Base-by-base conservation (phyloP, 257 asterid genomes). In the Fraxinus americana region DNA sequence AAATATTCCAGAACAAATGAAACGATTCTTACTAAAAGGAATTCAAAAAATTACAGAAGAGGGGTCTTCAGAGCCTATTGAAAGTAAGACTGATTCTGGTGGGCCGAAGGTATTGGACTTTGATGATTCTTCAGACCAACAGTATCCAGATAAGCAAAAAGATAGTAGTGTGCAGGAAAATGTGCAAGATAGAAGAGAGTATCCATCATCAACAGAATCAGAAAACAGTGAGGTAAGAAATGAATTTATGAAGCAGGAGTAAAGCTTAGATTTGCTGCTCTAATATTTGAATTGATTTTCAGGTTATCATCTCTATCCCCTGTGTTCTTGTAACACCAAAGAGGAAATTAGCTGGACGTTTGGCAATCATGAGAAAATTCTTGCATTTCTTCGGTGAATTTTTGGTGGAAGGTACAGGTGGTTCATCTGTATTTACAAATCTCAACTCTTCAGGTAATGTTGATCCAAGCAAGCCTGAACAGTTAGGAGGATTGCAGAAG, bases 401-500 rank as follows among this genome's bases (percentile, higher is more conserved):
- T 88, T 82, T 91, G 81, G 96, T 95, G 67, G 99, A 95, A 85
- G 98, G 99, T 82, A 87, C 98, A 4, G 98, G 97, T 65, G 98
- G 97, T 45, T 90, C 98, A 43, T 89, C 97, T 81, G 89, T 86
- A 80, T 90, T 91, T 65, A 89, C 85, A 76, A 82, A 85, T 72
- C 86, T 86, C 79, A 85, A 79, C 84, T 84, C 99, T 78, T 89
- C 87, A 17, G 87, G 91, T 61, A 89, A 81, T 80, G 45, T 77
- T 83, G 93, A 90, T 82, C 84, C 85, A 70, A 79, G 82, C 88
- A 89, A 83, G 79, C 81, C 87, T 54, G 96, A 88, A 71, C 86
- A 86, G 79, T 78, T 78, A 80, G 91, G 87, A 80, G 91, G 87
- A 80, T 79, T 75, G 74, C 92, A 89, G 79, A 93, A 83, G 75